Evolutionary conservation across 495 filamentous ascomycete species (phyloP).

Genomic region (Astrothelium macrocarpum): DNA sequence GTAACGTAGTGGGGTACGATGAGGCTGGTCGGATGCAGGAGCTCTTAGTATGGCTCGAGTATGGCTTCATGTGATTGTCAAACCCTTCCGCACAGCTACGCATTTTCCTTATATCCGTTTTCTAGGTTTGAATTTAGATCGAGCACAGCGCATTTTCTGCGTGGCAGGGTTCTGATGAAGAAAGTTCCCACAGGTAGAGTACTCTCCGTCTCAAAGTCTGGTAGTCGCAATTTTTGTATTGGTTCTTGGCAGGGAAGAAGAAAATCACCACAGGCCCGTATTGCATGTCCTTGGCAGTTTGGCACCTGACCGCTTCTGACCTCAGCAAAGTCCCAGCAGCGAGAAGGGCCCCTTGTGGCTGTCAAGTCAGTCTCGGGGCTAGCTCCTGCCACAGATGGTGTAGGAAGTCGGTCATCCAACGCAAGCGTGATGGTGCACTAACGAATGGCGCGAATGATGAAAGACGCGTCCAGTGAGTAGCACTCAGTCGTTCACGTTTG

Average conservation of each 20-base stretch:
- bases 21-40: neutral
- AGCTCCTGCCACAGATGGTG: neutral
- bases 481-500: neutral
- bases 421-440: neutral
- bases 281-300: neutral
- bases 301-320: constrained; percentile 2
- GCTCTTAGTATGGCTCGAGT: neutral
- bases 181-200: neutral
- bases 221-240: no score
- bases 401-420: neutral
- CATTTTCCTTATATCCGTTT: neutral
- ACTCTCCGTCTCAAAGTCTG: no score
- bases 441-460: neutral
- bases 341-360: neutral
- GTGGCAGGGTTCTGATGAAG: neutral
- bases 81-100: neutral
- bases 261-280: neutral
- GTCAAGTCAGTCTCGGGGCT: neutral
- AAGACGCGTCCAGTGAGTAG: neutral
- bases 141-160: neutral
- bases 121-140: neutral
- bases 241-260: neutral
- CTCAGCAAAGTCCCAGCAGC: neutral
- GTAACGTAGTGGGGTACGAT: neutral
- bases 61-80: neutral